phyloP scores from a whole-genome alignment of 441 rosid species.

The Kokia cookei region DNA sequence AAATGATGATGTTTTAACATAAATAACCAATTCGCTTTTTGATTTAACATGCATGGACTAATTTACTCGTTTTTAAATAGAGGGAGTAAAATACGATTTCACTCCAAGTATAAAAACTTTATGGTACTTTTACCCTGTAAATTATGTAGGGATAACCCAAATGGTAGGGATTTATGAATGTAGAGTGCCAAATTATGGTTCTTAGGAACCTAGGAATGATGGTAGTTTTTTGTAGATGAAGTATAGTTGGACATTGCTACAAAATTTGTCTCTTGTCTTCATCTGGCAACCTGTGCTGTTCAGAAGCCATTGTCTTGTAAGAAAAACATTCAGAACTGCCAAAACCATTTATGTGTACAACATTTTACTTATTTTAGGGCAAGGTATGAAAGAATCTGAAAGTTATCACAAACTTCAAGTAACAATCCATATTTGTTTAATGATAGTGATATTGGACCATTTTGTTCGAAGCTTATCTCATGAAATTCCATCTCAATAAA shows the following conservation, averaged over 20 bases:
- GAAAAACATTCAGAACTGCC: background rate
- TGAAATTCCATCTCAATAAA: background rate
- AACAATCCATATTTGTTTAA: background rate
- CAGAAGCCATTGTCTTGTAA: background rate
- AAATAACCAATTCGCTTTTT: no score
- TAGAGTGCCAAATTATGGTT: background rate
- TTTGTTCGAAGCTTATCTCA: background rate
- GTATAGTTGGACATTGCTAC: background rate
- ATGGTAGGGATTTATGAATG: background rate
- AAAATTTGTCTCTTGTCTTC: background rate
- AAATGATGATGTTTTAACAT: no score
- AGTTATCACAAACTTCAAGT: background rate
- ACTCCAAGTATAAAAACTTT: no score
- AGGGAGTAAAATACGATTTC: no score
- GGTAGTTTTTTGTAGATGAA: background rate
- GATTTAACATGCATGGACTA: no score
- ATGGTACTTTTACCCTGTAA: no score
- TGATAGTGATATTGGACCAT: background rate
- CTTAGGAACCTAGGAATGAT: conserved; percentile 1
- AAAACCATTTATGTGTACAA: background rate
- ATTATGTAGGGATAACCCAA: no score
- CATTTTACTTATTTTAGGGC: background rate
- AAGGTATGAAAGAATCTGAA: background rate
- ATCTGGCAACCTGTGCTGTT: conserved; percentile 2
- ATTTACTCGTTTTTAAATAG: no score